phyloP scores from a whole-genome alignment of 1,284 basidiomycete species.

The Ustilago sp. region DNA sequence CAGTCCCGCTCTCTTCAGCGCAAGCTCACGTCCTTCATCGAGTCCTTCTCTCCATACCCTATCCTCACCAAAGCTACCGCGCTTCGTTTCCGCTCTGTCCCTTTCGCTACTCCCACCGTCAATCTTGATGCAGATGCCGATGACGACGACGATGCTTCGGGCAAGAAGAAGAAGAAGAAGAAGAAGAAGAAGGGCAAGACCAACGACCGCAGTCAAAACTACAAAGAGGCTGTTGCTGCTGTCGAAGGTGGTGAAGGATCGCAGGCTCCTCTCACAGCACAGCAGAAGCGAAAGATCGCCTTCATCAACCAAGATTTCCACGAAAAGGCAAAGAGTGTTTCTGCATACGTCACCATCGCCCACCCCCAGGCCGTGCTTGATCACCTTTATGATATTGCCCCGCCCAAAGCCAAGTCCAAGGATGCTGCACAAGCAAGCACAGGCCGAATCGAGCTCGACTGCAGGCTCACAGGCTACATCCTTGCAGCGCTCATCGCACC shows the following conservation, averaged over 20 bases:
- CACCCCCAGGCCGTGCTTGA: constrained; percentile 49
- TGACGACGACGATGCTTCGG: constrained; percentile 64
- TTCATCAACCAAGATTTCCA: constrained; percentile 85
- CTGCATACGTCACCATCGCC: constrained; percentile 66
- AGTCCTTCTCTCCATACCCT: constrained; percentile 60
- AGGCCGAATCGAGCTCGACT: constrained; percentile 30
- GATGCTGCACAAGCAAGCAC: constrained; percentile 6
- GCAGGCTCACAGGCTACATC: constrained; percentile 70
- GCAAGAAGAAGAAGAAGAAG: constrained; percentile 54
- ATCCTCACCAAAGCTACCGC: constrained; percentile 49
- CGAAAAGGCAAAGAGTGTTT: constrained; percentile 61
- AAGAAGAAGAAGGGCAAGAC: constrained; percentile 67
- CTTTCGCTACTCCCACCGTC: constrained; percentile 67
- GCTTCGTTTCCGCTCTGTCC: constrained; percentile 69
- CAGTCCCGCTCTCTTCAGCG: constrained; percentile 73
- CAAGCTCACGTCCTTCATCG: constrained; percentile 69
- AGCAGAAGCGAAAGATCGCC: constrained; percentile 92
- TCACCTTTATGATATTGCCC: constrained; percentile 32
- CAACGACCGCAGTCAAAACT: constrained; percentile 74
- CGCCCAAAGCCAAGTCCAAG: constrained; percentile 39
- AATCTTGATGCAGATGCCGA: constrained; percentile 49
- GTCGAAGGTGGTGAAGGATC: constrained; percentile 59
- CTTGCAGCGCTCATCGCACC: constrained; percentile 77
- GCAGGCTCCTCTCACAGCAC: constrained; percentile 77
- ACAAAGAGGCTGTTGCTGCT: constrained; percentile 74